Base-by-base conservation (phyloP, 345 rosid genomes). In the Ceriops zippeliana region DNA sequence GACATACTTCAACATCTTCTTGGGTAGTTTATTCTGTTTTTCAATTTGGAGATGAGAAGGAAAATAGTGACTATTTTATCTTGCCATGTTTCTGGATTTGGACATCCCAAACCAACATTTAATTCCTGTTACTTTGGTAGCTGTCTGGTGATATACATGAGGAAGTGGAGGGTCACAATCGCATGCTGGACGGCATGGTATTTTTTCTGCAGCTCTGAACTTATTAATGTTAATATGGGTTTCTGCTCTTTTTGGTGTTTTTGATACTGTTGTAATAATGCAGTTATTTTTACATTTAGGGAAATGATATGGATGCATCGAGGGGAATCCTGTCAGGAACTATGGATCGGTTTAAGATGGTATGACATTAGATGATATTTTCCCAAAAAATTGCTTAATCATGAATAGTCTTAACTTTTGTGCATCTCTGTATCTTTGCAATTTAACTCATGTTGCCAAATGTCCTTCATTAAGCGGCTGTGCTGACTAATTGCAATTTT, bases 261-360 rank as follows among this genome's bases (percentile, higher is more conserved):
- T 21, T 28, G 65, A 67, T 54, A 78, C 58, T 72, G 67, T n/a
- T 61, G 35, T 61, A 54, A 34, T 38, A 34, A 77, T 0, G 42
- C 63, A 67, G 32, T 22, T 52, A 68, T 70, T 52, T 65, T 65
- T 16, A 37, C 47, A 16, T 72, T 52, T 76, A 93, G 98, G 98
- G 98, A 49, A 89, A 89, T 79, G 96, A 90, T 68, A 93, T 90
- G 98, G 98, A 93, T 86, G 62, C 97, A 61, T 93, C 98, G 30
- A 84, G 96, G 75, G 97, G 98, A 61, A 35, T 87, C 61, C 90
- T 90, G 32, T 90, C 97, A 15, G 97, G 98, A 80, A 93, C 98
- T 47, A 93, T 93, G 98, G 97, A 90, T 78, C 86, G 89, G 61
- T 86, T 93, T 74, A 93, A 93, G 85, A 93, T 75, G 93, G 98